Evolutionary conservation across 257 asterid species (phyloP).

Genomic region (Solanum chmielewskii): DNA sequence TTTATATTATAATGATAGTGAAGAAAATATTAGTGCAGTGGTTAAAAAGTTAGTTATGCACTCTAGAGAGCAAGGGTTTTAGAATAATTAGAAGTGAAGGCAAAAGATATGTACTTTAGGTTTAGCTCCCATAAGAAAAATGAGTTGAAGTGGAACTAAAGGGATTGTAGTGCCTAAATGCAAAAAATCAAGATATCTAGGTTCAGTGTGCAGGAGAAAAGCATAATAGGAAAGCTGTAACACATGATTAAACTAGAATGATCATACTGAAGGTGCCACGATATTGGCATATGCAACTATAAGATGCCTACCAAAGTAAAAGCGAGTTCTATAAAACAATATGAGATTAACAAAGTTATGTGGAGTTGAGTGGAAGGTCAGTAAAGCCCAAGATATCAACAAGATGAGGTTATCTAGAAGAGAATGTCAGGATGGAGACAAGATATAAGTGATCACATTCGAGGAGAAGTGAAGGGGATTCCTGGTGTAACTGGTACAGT

Average conservation of each 20-base stretch:
- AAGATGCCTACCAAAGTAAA: not conserved
- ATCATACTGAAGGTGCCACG: not conserved
- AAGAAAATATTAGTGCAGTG: not conserved
- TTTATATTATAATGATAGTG: not conserved
- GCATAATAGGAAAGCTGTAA: not conserved
- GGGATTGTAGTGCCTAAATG: not conserved
- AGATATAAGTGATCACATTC: not conserved
- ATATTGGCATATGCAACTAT: not conserved
- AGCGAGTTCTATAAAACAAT: not conserved
- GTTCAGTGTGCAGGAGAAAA: not conserved
- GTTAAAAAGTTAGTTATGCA: not conserved
- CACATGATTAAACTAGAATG: not conserved
- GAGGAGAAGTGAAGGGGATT: not conserved
- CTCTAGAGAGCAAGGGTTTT: not conserved
- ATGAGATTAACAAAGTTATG: not conserved
- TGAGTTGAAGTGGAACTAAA: not conserved
- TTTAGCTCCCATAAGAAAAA: not conserved
- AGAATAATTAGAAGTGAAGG: not conserved
- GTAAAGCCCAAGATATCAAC: not conserved
- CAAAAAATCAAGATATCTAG: not conserved
- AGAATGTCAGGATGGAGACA: not conserved
- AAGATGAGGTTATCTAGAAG: not conserved
- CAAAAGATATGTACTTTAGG: not conserved
- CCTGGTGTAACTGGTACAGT: not conserved
- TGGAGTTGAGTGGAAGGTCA: not conserved